A percentile compares a stretch with the other conserved stretches of the same genome.
These are phyloP conservation scores for Ganoderma meredithae DNA, from an alignment of 1,284 basidiomycete species.

Conservation along the genomic window DNA sequence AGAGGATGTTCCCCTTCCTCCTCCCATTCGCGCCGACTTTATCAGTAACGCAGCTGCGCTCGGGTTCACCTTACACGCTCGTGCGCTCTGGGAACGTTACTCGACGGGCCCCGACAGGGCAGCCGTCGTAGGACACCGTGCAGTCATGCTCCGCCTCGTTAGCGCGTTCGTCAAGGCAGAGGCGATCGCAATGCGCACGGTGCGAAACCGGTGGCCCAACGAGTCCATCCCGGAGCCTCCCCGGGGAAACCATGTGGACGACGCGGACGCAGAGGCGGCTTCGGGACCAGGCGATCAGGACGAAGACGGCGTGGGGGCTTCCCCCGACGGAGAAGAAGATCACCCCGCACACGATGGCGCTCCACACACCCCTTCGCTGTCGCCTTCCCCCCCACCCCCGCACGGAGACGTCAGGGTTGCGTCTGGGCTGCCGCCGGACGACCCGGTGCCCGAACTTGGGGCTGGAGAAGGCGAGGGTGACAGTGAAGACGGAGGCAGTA, in stretches of 20 bases:
- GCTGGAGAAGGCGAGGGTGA: conserved; percentile 1
- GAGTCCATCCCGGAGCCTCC: conserved; percentile 11
- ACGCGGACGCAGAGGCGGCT: conserved; percentile 2
- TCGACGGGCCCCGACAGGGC: conserved; percentile 49
- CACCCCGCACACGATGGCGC: conserved; percentile 30
- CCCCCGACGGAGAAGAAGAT: conserved; percentile 18
- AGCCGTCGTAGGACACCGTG: conserved; percentile 53
- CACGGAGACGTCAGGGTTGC: conserved; percentile 13
- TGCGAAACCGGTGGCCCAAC: conserved; percentile 5
- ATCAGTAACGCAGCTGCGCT: conserved; percentile 53
- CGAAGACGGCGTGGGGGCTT: conserved; percentile 7
- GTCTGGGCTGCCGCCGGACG: conserved; percentile 17
- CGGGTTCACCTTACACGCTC: conserved; percentile 56
- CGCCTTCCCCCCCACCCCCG: conserved; percentile 30
- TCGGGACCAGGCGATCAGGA: conserved; percentile 17
- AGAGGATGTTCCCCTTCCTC: conserved; percentile 48
- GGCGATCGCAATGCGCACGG: conserved; percentile 5
- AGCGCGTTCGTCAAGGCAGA: conserved; percentile 54
- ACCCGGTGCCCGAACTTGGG: background rate
- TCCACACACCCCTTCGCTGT: conserved; percentile 18
- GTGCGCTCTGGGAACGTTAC: conserved; percentile 64
- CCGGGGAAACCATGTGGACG: conserved; percentile 23
- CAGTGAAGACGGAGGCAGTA: conserved; percentile 1
- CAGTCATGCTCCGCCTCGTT: conserved; percentile 61
- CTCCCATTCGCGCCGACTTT: conserved; percentile 53